phyloP scores from a whole-genome alignment of 2,329 filamentous ascomycete genomes.

The Epichloe festucae region DNA sequence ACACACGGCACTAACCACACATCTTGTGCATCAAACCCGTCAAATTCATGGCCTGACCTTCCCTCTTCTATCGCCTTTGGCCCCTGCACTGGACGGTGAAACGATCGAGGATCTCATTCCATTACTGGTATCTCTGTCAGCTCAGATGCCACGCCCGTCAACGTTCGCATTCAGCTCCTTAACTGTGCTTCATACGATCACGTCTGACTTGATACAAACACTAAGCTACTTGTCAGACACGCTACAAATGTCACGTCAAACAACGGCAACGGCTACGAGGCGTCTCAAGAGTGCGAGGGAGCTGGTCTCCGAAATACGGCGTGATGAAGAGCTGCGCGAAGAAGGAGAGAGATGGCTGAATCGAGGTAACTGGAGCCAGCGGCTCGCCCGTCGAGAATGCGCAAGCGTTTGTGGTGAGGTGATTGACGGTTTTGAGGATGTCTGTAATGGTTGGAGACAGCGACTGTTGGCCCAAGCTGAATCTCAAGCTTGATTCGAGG shows the following conservation, averaged over 20 bases:
- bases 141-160: conserved; percentile 52
- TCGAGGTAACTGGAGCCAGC: conserved; percentile 69
- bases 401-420: conserved; percentile 77
- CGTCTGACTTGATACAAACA: conserved; percentile 61
- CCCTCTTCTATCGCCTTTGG: conserved; percentile 54
- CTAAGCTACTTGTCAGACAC: conserved; percentile 82
- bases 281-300: conserved; percentile 72
- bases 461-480: conserved; percentile 56
- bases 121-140: conserved; percentile 49
- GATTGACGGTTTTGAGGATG: conserved; percentile 81
- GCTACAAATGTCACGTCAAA: conserved; percentile 86
- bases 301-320: conserved; percentile 71
- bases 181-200: conserved; percentile 55
- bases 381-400: conserved; percentile 65
- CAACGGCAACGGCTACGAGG: conserved; percentile 67
- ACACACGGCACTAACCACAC: conserved; percentile 60
- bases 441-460: conserved; percentile 74
- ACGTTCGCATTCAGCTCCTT: conserved; percentile 53
- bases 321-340: conserved; percentile 70
- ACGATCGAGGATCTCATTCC: conserved; percentile 58
- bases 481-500: conserved; percentile 23
- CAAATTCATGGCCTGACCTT: conserved; percentile 63
- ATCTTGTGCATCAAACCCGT: conserved; percentile 63
- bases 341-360: conserved; percentile 74
- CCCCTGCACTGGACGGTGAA: conserved; percentile 47